Base-by-base conservation (phyloP, 2,329 filamentous ascomycete species). In the Claviceps lovelessii region DNA sequence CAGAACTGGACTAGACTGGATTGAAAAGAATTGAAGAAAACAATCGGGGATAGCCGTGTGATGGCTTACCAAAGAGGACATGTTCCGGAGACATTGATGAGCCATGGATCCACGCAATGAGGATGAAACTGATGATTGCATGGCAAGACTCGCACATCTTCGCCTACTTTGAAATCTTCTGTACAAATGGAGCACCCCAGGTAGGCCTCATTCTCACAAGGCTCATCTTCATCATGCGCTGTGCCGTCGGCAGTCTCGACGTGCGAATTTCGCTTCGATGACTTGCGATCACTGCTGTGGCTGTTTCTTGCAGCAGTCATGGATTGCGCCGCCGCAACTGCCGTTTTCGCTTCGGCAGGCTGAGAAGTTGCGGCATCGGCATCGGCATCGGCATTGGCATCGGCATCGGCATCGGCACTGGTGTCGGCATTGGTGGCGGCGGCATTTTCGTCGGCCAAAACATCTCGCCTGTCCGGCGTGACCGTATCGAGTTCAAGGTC, bases 111-210 rank as follows among this genome's bases (percentile, higher is more conserved):
- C 55, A 86, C 77, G 61, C 83, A 86, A 49, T 73, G 72, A 0
- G 83, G 83, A 61, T 86, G 83, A 61, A 81, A 86, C 58, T 83
- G 81, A 65, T 86, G 83, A 55, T 80, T 70, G 64, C 83, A 86
- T 41, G 83, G 83, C 45, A 86, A 68, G 1, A 86, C 80, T 48
- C 83, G 76, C 53, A 86, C 80, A 61, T 86, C 81, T 62, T 86
- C 79, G 15, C 83, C 83, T 19, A 81, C 74, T 3, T 66, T 75
- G 61, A 86, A 86, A 61, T 86, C 82, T 58, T 86, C 83, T 2
- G 83, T 85, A 62, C 83, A 86, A 56, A 86, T 86, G 1, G 82
- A 81, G 64, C 83, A 86, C 35, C 76, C 80, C 13, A 79, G 65
- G 51, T 76, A 68, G 15, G 73, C 70, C 1, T 73, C 49, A 15